A percentile compares a stretch with the other conserved stretches of the same genome.
These are phyloP conservation scores for Ceraceosorus guamensis DNA, from an alignment of 1,284 basidiomycete species.

Conservation along the genomic window DNA sequence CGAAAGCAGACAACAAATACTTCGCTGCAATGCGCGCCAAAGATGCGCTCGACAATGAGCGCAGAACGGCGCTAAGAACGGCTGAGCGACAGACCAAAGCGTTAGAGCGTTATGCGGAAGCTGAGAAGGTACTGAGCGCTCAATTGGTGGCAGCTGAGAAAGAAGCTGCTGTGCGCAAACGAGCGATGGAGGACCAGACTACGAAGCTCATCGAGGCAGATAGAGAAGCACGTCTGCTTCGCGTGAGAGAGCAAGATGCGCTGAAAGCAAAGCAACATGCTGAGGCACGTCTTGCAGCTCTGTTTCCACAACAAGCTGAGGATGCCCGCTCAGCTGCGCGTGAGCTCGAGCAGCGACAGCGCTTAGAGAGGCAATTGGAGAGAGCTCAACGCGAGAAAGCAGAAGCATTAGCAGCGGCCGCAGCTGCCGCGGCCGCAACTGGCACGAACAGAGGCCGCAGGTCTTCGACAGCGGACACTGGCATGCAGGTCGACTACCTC, in stretches of 20 bases:
- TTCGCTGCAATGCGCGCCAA: constrained; percentile 83
- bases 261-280: constrained; percentile 13
- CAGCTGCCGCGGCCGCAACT: constrained; percentile 26
- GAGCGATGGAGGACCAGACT: constrained; percentile 28
- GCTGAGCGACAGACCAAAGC: constrained; percentile 72
- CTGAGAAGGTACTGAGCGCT: constrained; percentile 57
- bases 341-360: constrained; percentile 58
- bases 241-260: constrained; percentile 20
- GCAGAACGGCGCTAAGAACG: constrained; percentile 61
- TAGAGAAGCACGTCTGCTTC: constrained; percentile 40
- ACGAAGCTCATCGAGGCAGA: constrained; percentile 42
- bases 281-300: constrained; percentile 10
- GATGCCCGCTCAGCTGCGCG: constrained; percentile 61
- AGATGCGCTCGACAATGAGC: constrained; percentile 71
- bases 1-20: constrained; percentile 91
- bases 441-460: constrained; percentile 36
- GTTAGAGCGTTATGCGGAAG: constrained; percentile 64
- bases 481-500: constrained; percentile 54
- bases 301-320: constrained; percentile 46
- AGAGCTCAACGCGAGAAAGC: constrained; percentile 27
- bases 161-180: constrained; percentile 50
- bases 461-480: constrained; percentile 15
- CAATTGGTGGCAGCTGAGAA: constrained; percentile 60
- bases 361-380: constrained; percentile 50
- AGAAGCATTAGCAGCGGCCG: constrained; percentile 18